Evolutionary conservation across 305 asterid species (phyloP), one percentile per base, ranked within the genome.

Genomic region (Fraxinus sp.): DNA sequence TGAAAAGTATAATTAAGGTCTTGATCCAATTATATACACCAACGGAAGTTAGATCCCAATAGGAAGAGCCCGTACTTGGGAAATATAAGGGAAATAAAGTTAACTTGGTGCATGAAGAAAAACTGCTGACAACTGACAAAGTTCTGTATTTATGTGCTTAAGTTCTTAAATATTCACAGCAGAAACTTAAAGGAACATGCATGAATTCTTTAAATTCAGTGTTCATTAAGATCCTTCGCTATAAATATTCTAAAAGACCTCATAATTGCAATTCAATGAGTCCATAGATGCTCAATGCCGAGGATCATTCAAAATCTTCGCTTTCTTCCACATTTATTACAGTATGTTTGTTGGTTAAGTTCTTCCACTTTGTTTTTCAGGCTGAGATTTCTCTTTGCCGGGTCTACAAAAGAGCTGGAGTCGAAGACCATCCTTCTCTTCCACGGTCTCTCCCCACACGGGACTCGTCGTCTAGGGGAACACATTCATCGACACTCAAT

Each of bases 381-480:
- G 89, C 92, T 0, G 97, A 92, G 80, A 92, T 92, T 41, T 92
- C 97, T 14, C 90, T 92, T 8, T 92, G 97, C 76, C 92, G 95
- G 0, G 97, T 92, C 41, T 86, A 91, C 86, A 92, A 92, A 79
- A 76, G 97, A 81, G 89, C 95, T 24, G 97, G 97, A 84, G 92
- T 93, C 4, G 97, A 91, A 77, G 97, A 93, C 74, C 94, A 86
- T 85, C 95, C 90, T 1, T 89, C 91, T 26, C 89, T 92, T 5
- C 94, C 95, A 2, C 91, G 93, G 18, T 84, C 88, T 10, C 83
- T 88, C 82, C 83, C 86, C 0, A 81, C 92, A 4, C 78, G 80
- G 74, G 79, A 81, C 0, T 72, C 90, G 1, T 83, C 89, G 0
- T 83, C 93, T 13, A 75, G 85, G 79, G 85, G 81, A 18, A 26